Evolutionary conservation across 1,284 basidiomycete species (phyloP), one percentile per base, ranked within the genome.

Genomic region (Clitocybe nebularis): DNA sequence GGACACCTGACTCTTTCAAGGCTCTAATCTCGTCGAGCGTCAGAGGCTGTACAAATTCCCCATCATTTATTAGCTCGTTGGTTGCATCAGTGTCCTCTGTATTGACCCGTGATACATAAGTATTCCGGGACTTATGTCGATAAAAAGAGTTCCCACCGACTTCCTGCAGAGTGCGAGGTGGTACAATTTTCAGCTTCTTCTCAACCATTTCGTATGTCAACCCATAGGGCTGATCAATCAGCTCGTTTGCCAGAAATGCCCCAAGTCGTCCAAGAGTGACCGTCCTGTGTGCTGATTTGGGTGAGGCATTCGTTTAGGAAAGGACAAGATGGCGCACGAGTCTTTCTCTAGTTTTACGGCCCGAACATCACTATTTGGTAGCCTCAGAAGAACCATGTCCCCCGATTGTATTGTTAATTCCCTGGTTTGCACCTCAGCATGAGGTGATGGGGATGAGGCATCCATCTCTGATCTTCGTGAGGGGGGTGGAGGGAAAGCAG

Each of bases 71-170:
- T 1, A 89, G 72, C 57, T 94, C 89, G 55, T 94, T 94, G 3
- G 85, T 94, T 0, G 90, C 90, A 45, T 89, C 85, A 4, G 89
- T 93, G 55, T 93, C 89, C 80, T 89, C 90, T 93, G 51, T 30
- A 33, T 23, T 29, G 36, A 33, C 2, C 16, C 22, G 19, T 1
- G n/a, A 26, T 13, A 37, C 17, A 21, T 42, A 34, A 35, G 38
- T 23, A 36, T 21, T 36, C 36, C 26, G n/a, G 41, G 10, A n/a
- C 32, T 21, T 17, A 42, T 26, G 39, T 29, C 36, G 17, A 45
- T 43, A 38, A 20, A 11, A 33, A 35, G 28, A 44, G 43, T 44
- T 44, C 73, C 46, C 62, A 86, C 87, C 88, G 54, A 90, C 71
- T 64, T 90, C 88, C 55, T 84, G 74, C 54, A 89, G 63, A 13